These are phyloP conservation scores for Spencermartinsiella ligniputridi DNA, from an alignment of 1,139 yeast species.

Conservation along the genomic window DNA sequence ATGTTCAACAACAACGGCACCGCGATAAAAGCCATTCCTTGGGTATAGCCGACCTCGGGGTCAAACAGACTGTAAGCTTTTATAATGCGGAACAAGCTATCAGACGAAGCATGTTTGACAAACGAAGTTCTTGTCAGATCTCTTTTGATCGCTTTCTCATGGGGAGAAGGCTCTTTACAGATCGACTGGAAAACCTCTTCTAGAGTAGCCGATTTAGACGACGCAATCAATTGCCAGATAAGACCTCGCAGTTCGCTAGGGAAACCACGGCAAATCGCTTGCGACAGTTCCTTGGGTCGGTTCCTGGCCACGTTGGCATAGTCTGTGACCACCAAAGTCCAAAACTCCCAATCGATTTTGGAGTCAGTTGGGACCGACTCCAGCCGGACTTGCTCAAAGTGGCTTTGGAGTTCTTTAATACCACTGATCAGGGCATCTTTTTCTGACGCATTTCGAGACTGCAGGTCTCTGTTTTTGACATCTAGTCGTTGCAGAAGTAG, in stretches of 20 bases:
- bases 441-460: constrained; percentile 29
- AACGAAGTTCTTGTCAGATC: constrained; percentile 84
- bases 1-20: constrained; percentile 80
- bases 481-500: constrained; percentile 47
- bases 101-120: constrained; percentile 48
- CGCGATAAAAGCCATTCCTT: constrained; percentile 91
- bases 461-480: constrained; percentile 44
- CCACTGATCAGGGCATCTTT: constrained; percentile 56
- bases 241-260: constrained; percentile 84
- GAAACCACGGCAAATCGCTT: constrained; percentile 66
- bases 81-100: constrained; percentile 67
- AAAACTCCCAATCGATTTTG: constrained; percentile 77
- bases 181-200: constrained; percentile 63
- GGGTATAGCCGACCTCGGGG: constrained; percentile 93
- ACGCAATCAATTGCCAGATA: constrained; percentile 88
- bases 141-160: constrained; percentile 72
- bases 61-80: constrained; percentile 84
- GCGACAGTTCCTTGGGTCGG: constrained; percentile 56
- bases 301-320: constrained; percentile 61
- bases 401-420: constrained; percentile 54
- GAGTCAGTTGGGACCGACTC: constrained; percentile 19
- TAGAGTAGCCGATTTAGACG: constrained; percentile 65
- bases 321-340: constrained; percentile 77
- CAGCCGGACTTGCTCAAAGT: constrained; percentile 46
- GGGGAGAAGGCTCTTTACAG: constrained; percentile 51